phyloP scores from a whole-genome alignment of 371 early-diverging fungal species.

The Synchytrium microbalum region DNA sequence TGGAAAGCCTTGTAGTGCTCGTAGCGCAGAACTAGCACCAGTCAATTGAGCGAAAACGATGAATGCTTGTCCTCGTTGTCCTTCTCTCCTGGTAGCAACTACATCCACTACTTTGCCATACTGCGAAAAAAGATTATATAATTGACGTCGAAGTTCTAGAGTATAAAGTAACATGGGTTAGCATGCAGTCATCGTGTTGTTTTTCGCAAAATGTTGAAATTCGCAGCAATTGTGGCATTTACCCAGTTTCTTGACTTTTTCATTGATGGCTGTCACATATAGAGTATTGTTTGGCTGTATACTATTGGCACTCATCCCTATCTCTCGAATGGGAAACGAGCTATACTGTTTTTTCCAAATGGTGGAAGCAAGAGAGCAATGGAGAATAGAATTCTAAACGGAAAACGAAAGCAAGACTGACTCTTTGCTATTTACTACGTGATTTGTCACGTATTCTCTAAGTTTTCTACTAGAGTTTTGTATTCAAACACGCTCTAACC shows the following conservation, averaged over 20 bases:
- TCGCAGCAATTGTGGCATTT: conserved; percentile 5
- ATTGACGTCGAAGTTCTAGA: conserved; percentile 62
- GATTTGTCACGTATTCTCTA: no score
- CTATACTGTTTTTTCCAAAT: no score
- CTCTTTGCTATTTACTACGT: no score
- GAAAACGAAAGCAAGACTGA: no score
- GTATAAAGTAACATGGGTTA: conserved; percentile 5
- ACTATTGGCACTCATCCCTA: no score
- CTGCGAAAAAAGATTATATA: conserved; percentile 74
- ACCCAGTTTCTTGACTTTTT: conserved; percentile 76
- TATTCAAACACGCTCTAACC: no score
- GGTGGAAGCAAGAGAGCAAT: no score
- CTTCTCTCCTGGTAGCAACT: conserved; percentile 61
- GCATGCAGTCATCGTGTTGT: conserved; percentile 1
- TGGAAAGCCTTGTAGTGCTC: conserved; percentile 73
- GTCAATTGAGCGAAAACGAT: conserved; percentile 73
- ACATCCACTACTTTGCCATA: conserved; percentile 88
- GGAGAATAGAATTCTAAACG: no score
- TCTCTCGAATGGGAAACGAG: no score
- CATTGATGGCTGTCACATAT: conserved; percentile 79
- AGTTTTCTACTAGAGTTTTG: no score
- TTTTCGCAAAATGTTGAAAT: neutral
- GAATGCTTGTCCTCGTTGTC: conserved; percentile 95
- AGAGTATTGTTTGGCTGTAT: conserved; percentile 70
- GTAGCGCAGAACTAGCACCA: conserved; percentile 72